Conservation (phyloP, 768 basidiomycete genomes). For the Mycena maculata region DNA sequence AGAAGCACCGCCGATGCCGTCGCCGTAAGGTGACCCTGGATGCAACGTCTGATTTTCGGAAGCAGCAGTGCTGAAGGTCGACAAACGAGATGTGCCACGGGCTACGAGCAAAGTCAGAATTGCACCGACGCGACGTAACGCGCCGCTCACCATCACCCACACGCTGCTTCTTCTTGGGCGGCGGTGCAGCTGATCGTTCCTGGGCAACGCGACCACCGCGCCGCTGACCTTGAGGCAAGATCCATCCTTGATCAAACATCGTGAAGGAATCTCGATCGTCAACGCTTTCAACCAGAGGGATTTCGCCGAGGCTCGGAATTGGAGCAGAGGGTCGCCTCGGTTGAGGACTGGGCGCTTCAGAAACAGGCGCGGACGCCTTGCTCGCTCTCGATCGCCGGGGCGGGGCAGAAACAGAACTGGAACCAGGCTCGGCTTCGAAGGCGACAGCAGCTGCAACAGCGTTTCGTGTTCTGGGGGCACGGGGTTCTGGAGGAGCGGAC, state of each 20-base stretch:
- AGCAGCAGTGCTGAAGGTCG: slow-evolving; percentile 57
- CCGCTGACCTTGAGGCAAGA: slow-evolving; percentile 79
- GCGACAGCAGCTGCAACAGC: slow-evolving; percentile 56
- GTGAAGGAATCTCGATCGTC: slow-evolving; percentile 80
- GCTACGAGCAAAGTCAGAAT: slow-evolving; percentile 40
- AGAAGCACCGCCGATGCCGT: slow-evolving; percentile 40
- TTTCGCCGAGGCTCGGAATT: slow-evolving; percentile 48
- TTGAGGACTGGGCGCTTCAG: not conserved
- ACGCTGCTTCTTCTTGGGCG: slow-evolving; percentile 67
- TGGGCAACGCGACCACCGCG: slow-evolving; percentile 66
- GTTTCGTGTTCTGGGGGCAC: slow-evolving; percentile 62
- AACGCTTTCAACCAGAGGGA: slow-evolving; percentile 76
- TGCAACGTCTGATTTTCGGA: slow-evolving; percentile 58
- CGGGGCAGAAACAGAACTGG: slow-evolving; percentile 19
- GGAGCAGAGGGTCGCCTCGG: slow-evolving; percentile 9
- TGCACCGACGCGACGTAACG: slow-evolving; percentile 9
- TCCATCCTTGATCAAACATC: slow-evolving; percentile 90
- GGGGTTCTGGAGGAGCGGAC: slow-evolving; percentile 58
- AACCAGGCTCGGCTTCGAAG: slow-evolving; percentile 50
- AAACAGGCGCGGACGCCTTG: slow-evolving; percentile 1
- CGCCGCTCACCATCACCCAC: slow-evolving; percentile 54
- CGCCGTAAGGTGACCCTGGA: slow-evolving; percentile 36
- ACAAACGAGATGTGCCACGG: slow-evolving; percentile 54
- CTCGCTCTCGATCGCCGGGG: not conserved
- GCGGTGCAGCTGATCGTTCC: slow-evolving; percentile 58